phyloP scores from a whole-genome alignment of 345 rosid species.

The Aquilaria sinensis region DNA sequence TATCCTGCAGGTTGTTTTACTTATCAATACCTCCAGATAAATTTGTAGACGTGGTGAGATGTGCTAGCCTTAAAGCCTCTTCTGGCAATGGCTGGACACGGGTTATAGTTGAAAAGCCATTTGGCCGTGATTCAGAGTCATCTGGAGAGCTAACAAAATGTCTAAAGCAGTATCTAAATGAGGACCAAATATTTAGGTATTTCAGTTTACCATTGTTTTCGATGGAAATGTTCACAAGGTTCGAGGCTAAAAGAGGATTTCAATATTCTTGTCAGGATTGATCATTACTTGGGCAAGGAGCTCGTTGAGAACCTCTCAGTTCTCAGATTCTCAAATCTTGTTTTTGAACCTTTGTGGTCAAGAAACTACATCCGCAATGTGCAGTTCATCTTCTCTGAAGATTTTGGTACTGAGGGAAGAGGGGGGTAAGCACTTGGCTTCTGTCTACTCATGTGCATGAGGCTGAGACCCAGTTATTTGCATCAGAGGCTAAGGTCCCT shows the following conservation, averaged over 20 bases:
- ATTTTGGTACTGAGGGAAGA: conserved; percentile 93
- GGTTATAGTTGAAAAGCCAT: conserved; percentile 91
- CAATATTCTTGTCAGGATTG: conserved; percentile 45
- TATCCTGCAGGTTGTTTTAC: conserved; percentile 74
- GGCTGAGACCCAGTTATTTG: background rate
- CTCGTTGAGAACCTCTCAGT: conserved; percentile 92
- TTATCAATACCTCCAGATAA: conserved; percentile 83
- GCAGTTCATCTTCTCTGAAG: conserved; percentile 89
- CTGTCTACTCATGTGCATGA: background rate
- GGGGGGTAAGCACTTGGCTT: conserved; percentile 55
- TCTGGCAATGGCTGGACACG: conserved; percentile 80
- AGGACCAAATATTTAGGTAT: conserved; percentile 91
- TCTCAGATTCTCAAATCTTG: conserved; percentile 94
- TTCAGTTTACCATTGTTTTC: background rate
- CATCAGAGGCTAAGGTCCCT: background rate
- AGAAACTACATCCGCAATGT: conserved; percentile 82
- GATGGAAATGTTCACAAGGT: background rate
- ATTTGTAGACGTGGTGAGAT: conserved; percentile 77
- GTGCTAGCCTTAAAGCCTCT: conserved; percentile 73
- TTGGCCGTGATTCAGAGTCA: conserved; percentile 81
- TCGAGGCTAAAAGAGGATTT: background rate
- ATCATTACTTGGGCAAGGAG: conserved; percentile 91
- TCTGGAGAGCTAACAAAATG: conserved; percentile 74
- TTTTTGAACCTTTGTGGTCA: conserved; percentile 88
- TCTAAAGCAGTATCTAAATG: conserved; percentile 66